These are phyloP conservation scores for Apophysomyces variabilis DNA, from an alignment of 371 early-diverging fungal species.

Conservation along the genomic window DNA sequence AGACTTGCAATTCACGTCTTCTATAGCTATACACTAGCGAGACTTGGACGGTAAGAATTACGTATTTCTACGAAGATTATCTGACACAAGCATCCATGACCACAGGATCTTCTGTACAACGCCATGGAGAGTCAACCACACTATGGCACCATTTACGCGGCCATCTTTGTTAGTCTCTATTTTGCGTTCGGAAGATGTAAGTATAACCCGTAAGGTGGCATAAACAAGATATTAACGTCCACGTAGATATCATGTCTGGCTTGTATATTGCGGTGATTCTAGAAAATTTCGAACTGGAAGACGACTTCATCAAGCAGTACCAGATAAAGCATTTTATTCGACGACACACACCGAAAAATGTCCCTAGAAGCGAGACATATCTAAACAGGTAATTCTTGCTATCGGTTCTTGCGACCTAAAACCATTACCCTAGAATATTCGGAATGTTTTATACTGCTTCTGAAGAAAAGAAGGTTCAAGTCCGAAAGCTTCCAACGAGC, in stretches of 20 bases:
- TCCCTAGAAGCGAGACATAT: constrained; percentile 32
- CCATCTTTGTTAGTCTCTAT: constrained; percentile 49
- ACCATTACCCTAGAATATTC: constrained; percentile 22
- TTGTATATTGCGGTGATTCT: constrained; percentile 69
- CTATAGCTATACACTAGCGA: constrained; percentile 59
- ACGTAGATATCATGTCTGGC: constrained; percentile 59
- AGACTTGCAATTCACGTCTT: not conserved
- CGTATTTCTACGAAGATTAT: not conserved
- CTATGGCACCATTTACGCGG: constrained; percentile 52
- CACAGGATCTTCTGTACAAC: constrained; percentile 52
- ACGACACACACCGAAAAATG: constrained; percentile 45
- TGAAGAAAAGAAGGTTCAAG: constrained; percentile 45
- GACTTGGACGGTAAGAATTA: constrained; percentile 56
- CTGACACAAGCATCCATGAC: not conserved
- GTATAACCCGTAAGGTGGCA: constrained; percentile 11
- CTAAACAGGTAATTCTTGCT: constrained; percentile 23
- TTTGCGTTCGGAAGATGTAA: constrained; percentile 63
- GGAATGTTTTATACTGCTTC: constrained; percentile 32
- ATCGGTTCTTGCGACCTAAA: not conserved
- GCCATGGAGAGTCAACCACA: constrained; percentile 56
- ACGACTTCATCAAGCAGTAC: constrained; percentile 59
- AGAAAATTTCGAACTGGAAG: constrained; percentile 69
- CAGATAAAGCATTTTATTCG: constrained; percentile 64
- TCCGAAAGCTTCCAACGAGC: constrained; percentile 45
- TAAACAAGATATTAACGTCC: not conserved